phyloP scores from a whole-genome alignment of 2,329 filamentous ascomycete species.

The Aaosphaeria pasadenensis region DNA sequence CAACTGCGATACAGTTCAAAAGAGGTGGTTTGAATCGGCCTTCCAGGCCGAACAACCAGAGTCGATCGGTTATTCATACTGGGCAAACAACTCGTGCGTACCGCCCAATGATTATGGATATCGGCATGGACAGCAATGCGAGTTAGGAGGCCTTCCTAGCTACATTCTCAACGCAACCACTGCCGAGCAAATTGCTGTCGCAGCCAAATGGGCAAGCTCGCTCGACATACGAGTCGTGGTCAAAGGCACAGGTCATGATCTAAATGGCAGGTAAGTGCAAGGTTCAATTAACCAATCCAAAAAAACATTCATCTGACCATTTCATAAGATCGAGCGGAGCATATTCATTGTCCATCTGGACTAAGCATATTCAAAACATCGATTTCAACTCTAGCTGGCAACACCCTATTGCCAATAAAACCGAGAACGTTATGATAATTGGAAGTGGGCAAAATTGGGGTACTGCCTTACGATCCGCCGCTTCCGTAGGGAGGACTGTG shows the following conservation, averaged over 20 bases:
- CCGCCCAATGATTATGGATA: slow-evolving; percentile 13
- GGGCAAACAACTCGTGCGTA: slow-evolving; percentile 28
- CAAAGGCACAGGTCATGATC: slow-evolving; percentile 26
- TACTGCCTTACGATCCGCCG: too few relatives aligned
- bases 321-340: too few relatives aligned
- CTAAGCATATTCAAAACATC: too few relatives aligned
- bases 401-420: too few relatives aligned
- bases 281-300: not conserved
- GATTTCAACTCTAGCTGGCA: too few relatives aligned
- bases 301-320: too few relatives aligned
- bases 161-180: slow-evolving; percentile 27
- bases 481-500: too few relatives aligned
- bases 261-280: slow-evolving; percentile 11
- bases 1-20: slow-evolving; percentile 15
- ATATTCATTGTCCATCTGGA: too few relatives aligned
- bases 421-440: too few relatives aligned
- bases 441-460: too few relatives aligned
- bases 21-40: slow-evolving; percentile 25
- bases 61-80: slow-evolving; percentile 27
- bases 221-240: slow-evolving; percentile 22
- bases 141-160: slow-evolving; percentile 19
- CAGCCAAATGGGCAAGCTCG: slow-evolving; percentile 19
- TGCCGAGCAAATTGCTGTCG: slow-evolving; percentile 12
- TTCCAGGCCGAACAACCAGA: slow-evolving; percentile 23
- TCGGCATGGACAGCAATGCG: slow-evolving; percentile 24